phyloP scores from a whole-genome alignment of 345 rosid species.

The Corchorus olitorius region DNA sequence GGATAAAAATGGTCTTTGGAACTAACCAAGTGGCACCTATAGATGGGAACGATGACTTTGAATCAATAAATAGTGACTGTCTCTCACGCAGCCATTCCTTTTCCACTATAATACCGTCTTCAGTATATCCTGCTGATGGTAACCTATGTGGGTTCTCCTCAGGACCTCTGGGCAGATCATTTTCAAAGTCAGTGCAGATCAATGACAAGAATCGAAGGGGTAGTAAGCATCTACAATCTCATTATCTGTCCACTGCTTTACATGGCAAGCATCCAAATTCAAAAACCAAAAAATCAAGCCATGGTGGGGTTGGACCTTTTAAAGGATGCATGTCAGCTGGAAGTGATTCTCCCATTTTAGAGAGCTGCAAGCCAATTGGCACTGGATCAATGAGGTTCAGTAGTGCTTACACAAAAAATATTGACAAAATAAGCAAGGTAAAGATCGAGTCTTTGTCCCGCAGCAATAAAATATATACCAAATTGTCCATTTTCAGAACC shows the following conservation, averaged over 20 bases:
- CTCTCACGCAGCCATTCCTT: conserved; percentile 20
- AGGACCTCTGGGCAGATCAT: conserved; percentile 25
- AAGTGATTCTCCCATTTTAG: conserved; percentile 34
- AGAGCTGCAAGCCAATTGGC: conserved; percentile 31
- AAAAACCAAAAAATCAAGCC: conserved; percentile 35
- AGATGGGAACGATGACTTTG: background rate
- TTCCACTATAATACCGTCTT: conserved; percentile 13
- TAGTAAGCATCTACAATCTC: conserved; percentile 31
- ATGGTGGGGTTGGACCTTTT: conserved; percentile 43
- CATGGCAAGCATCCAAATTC: conserved; percentile 28
- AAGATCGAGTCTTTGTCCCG: conserved; percentile 22
- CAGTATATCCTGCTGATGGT: conserved; percentile 3
- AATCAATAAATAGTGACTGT: background rate
- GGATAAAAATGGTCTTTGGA: conserved; percentile 39
- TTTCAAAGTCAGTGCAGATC: conserved; percentile 16
- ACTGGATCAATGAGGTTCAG: conserved; percentile 43
- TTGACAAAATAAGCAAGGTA: conserved; percentile 25
- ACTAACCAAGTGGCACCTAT: background rate
- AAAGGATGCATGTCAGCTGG: conserved; percentile 45
- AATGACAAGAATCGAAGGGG: conserved; percentile 22
- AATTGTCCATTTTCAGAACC: conserved; percentile 39
- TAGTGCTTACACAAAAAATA: conserved; percentile 23
- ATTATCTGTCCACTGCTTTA: conserved; percentile 21
- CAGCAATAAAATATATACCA: conserved; percentile 34
- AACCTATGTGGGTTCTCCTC: conserved; percentile 16